Base-by-base conservation (phyloP, 768 basidiomycete species). In the Trametes elegans region DNA sequence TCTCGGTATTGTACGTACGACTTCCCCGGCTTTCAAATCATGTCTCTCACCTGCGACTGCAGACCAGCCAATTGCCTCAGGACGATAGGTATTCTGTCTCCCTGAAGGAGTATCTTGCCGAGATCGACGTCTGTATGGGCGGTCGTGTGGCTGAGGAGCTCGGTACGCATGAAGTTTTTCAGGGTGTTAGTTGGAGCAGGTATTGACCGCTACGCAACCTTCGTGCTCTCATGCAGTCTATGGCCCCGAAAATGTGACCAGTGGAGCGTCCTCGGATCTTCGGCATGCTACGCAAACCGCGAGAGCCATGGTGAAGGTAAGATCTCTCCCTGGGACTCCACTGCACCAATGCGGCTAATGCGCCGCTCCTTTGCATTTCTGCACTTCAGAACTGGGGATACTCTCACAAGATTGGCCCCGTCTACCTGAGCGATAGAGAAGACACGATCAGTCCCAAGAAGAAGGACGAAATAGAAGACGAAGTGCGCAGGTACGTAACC, bases 101-200 rank as follows among this genome's bases (percentile, higher is more conserved):
- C 34, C 74, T 79, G 38, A 88, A 81, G 58, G 85, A 95, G 70
- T 93, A 83, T 68, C 75, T 85, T 39, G 90, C 90, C 16, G 75
- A 77, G 59, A 93, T 98, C 62, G 96, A 97, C 70, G 94, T 97
- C 21, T 84, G 82, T 28, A 88, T 98, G 80, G 96, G 94, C 10
- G 96, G 97, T 19, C 87, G 97, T 44, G 90, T 94, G 6, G 97
- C 97, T 21, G 97, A 99, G 71, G 92, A 91, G 73, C 70, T 97
- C 61, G 81, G 90, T 88, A 66, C 62, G 86, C 68, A 2, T 13
- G 43, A 49, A 8, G 29, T 11, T 18, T 26, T 54, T n/a, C n/a
- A 52, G 40, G 34, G 27, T 32, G 11, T 55, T 35, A 57, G 49
- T 27, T 59, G 61, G 24, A 19, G 5, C 26, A 24, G 27, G 18